These are phyloP conservation scores for Blastomyces gilchristii DNA, from an alignment of 2,329 filamentous ascomycete genomes.

Conservation along the genomic window DNA sequence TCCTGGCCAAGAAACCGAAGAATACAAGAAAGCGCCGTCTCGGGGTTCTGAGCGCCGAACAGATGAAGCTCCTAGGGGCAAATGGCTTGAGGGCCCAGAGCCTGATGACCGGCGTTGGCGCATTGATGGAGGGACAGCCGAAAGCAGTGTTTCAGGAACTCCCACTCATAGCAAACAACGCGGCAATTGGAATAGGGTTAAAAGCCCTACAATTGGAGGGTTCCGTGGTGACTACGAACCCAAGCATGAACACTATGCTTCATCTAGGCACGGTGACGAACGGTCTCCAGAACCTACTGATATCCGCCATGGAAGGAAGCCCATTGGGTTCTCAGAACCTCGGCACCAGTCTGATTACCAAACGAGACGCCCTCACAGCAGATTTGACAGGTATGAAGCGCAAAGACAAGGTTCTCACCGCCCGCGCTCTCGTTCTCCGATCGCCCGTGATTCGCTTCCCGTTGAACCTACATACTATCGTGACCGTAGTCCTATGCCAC, in stretches of 20 bases:
- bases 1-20: slow-evolving; percentile 17
- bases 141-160: slow-evolving; percentile 11
- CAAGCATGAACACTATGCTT: slow-evolving; percentile 12
- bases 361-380: slow-evolving; percentile 18
- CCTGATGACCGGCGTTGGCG: slow-evolving; percentile 15
- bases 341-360: slow-evolving; percentile 12
- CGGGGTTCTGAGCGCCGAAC: slow-evolving; percentile 10
- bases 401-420: slow-evolving; percentile 17
- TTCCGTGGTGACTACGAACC: slow-evolving; percentile 16
- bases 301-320: slow-evolving; percentile 15
- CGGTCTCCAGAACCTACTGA: slow-evolving; percentile 17
- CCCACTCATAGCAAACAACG: slow-evolving; percentile 10
- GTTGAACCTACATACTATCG: slow-evolving; percentile 20
- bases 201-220: slow-evolving; percentile 12
- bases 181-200: slow-evolving; percentile 13
- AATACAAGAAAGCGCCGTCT: slow-evolving; percentile 9
- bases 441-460: slow-evolving; percentile 13
- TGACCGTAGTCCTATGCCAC: slow-evolving; percentile 17
- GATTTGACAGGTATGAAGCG: slow-evolving; percentile 23
- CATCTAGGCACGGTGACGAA: slow-evolving; percentile 11
- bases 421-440: slow-evolving; percentile 22
- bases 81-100: slow-evolving; percentile 12
- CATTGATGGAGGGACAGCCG: slow-evolving; percentile 10
- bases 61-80: slow-evolving; percentile 7
- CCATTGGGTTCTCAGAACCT: slow-evolving; percentile 14